Evolutionary conservation across 2,329 filamentous ascomycete genomes (phyloP), one percentile per base, ranked within the genome.

Genomic region (Didymosphaeria variabile): DNA sequence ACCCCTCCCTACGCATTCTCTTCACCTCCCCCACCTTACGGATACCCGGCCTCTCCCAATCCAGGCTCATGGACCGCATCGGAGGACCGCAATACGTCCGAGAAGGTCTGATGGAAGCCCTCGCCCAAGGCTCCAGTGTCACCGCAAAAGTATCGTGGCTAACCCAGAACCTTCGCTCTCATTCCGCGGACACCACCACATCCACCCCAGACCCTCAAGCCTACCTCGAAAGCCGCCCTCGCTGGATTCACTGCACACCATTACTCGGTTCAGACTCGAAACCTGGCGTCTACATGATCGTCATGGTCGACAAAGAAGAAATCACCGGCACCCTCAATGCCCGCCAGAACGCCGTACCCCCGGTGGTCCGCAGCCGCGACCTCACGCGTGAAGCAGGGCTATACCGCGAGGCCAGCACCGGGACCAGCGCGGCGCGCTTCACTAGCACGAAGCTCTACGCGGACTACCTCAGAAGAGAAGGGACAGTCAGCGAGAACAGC

Each of bases 211-310:
- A 40, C 19, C 29, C 38, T 2, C 58, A 53, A 4, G 42, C 57
- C n/a, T 12, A 52, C 15, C 36, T 62, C 23, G 79, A 85, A 44
- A 90, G 89, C 1, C 83, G 88, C 40, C 84, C 85, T 52, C 84
- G 90, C 49, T 93, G 90, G 90, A 89, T 93, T 31, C 90, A 93
- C 73, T 91, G 89, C 69, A 92, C 90, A 15, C 90, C 91, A 1
- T 78, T 93, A 2, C 74, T 90, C 2, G 90, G 89, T 2, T 84
- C 84, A 31, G 88, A 89, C 68, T 86, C 87, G 1, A 82, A 85
- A 5, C 85, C 92, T 0, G 90, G 90, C 34, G 90, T 91, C 0
- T 92, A 90, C 89, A 91, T 93, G 88, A 83, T 92, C 12, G 84
- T 92, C 1, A 83, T 93, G 53, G 87, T 91, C 1, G 88, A 92